Percentiles rank a stretch among this genome's conserved stretches.
Evolutionary conservation across 257 asterid species (phyloP).

Genomic region (Jacaranda mimosifolia): DNA sequence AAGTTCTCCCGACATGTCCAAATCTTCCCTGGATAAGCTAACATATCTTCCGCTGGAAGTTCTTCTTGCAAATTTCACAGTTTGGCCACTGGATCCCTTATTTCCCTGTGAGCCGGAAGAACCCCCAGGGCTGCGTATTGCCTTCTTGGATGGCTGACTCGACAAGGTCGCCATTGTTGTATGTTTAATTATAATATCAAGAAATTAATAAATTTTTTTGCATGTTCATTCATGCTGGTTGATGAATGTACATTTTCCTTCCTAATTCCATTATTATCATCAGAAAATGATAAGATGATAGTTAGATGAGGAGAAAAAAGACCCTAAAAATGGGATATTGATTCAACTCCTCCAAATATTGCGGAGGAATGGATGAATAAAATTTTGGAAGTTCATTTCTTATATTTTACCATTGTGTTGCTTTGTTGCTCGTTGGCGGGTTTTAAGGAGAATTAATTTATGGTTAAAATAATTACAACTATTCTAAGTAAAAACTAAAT

Average conservation of each 20-base stretch:
- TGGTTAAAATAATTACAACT: slow-evolving; percentile 18
- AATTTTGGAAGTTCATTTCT: slow-evolving; percentile 1
- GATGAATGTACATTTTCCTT: not conserved
- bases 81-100: slow-evolving; percentile 54
- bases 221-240: not conserved
- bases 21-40: slow-evolving; percentile 75
- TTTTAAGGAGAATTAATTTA: slow-evolving; percentile 33
- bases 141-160: slow-evolving; percentile 68
- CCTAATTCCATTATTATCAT: slow-evolving; percentile 12
- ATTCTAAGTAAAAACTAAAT: not conserved
- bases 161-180: slow-evolving; percentile 54
- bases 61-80: slow-evolving; percentile 81
- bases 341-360: slow-evolving; percentile 28
- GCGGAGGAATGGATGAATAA: slow-evolving; percentile 34
- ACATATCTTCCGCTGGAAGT: slow-evolving; percentile 88
- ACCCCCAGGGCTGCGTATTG: slow-evolving; percentile 40
- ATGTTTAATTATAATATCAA: not conserved
- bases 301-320: not conserved
- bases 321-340: slow-evolving; percentile 32
- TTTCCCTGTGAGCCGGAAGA: slow-evolving; percentile 42
- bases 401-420: not conserved
- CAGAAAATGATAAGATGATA: slow-evolving; percentile 14
- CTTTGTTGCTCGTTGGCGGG: slow-evolving; percentile 26
- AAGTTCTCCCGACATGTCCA: slow-evolving; percentile 76
- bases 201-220: not conserved